Conservation (phyloP, 2,329 filamentous ascomycete genomes). For the Neospermospora avenae region DNA sequence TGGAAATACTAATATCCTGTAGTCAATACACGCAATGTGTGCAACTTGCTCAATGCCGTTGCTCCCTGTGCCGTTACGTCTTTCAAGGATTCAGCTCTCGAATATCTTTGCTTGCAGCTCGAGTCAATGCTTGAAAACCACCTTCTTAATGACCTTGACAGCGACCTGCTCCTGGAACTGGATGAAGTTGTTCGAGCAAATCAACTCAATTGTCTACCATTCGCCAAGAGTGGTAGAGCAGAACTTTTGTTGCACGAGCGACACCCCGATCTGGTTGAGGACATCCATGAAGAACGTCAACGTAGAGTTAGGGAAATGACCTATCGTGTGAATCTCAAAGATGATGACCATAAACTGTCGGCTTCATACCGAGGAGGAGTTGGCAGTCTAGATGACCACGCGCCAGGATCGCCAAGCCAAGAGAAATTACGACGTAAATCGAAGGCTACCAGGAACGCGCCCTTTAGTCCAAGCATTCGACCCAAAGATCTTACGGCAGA, state of each 20-base stretch:
- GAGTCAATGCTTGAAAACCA: constrained; percentile 91
- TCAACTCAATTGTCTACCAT: constrained; percentile 73
- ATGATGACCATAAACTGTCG: constrained; percentile 61
- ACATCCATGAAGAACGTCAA: constrained; percentile 66
- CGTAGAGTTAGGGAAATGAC: constrained; percentile 74
- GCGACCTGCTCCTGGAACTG: constrained; percentile 76
- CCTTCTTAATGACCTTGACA: constrained; percentile 79
- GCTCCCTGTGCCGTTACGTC: constrained; percentile 77
- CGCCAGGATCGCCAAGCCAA: constrained; percentile 34
- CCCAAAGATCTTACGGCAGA: constrained; percentile 68
- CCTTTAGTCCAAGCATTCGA: constrained; percentile 63
- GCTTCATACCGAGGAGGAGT: constrained; percentile 58
- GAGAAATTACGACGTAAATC: constrained; percentile 46
- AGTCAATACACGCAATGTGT: constrained; percentile 83
- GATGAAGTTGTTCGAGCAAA: constrained; percentile 78
- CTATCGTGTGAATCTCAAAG: constrained; percentile 59
- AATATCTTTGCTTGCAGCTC: constrained; percentile 88
- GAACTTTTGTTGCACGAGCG: constrained; percentile 61
- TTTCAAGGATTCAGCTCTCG: constrained; percentile 84
- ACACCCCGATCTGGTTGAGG: constrained; percentile 42
- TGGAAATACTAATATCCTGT: constrained; percentile 6
- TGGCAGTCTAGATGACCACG: constrained; percentile 62
- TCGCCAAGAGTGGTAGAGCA: constrained; percentile 71
- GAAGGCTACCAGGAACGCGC: constrained; percentile 49
- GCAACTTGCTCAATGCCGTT: constrained; percentile 79